A percentile compares a stretch with the other conserved stretches of the same genome.
phyloP scores from a whole-genome alignment of 192 early-diverging fungal species.

The Geosiphon pyriformis region DNA sequence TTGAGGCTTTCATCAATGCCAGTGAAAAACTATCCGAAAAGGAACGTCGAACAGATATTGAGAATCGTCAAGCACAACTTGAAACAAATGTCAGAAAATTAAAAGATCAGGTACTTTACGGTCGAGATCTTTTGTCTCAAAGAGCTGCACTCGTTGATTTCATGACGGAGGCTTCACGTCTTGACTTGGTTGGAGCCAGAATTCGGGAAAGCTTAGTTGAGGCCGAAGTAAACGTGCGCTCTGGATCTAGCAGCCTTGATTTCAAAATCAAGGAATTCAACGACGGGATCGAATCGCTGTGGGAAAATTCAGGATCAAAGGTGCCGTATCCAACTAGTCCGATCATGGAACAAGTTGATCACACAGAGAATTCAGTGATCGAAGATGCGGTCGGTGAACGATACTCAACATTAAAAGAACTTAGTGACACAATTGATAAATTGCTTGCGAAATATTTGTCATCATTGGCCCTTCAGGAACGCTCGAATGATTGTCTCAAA shows the following conservation, averaged over 20 bases:
- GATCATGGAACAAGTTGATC: constrained; percentile 12
- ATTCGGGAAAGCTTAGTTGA: constrained; percentile 2
- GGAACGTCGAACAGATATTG: constrained; percentile 5
- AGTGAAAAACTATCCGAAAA: constrained; percentile 17
- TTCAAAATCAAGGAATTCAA: constrained; percentile 19
- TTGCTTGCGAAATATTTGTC: constrained; percentile 12
- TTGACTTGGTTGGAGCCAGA: constrained; percentile 1
- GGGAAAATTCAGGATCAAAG: constrained; percentile 14
- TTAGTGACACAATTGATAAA: constrained; percentile 2
- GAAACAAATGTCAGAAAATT: constrained; percentile 10
- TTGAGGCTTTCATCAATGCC: constrained; percentile 10
- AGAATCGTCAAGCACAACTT: constrained; percentile 15
- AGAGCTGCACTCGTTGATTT: constrained; percentile 12
- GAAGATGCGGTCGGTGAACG: constrained; percentile 9
- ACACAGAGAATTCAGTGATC: constrained; percentile 2
- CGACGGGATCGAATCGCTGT: neutral
- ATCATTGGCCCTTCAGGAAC: constrained; percentile 9
- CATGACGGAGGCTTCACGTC: constrained; percentile 4
- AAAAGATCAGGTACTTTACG: constrained; percentile 3
- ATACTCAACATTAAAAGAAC: neutral
- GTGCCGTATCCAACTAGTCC: constrained; percentile 10
- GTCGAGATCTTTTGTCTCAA: constrained; percentile 10
- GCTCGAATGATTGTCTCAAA: constrained; percentile 6
- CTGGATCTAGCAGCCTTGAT: constrained; percentile 16
- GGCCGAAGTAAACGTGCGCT: constrained; percentile 12